phyloP scores from a whole-genome alignment of 2,329 filamentous ascomycete genomes.

The Cytospora leucostoma region DNA sequence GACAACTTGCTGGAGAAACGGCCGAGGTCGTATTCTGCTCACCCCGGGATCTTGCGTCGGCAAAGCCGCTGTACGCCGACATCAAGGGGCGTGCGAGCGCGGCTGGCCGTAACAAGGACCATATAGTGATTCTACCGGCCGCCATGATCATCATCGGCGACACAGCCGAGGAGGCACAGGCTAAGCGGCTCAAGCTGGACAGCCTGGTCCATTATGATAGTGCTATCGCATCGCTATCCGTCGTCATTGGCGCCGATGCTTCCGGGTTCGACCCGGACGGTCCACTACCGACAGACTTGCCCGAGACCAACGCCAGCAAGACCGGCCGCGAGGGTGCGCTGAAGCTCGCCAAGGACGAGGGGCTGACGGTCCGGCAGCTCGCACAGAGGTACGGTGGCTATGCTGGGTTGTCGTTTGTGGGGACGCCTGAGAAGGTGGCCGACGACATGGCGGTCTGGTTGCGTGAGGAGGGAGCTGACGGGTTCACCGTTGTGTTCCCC shows the following conservation, averaged over 20 bases:
- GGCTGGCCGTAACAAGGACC: conserved; percentile 47
- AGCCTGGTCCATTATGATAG: conserved; percentile 57
- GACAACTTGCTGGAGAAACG: conserved; percentile 54
- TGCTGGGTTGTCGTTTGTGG: conserved; percentile 52
- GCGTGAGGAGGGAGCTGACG: conserved; percentile 49
- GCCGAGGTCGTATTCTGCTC: conserved; percentile 56
- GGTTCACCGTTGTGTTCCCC: conserved; percentile 53
- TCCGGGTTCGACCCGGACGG: conserved; percentile 51
- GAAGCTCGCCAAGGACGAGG: conserved; percentile 46
- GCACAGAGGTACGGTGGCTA: conserved; percentile 53
- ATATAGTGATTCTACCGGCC: conserved; percentile 55
- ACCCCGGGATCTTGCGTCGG: conserved; percentile 46
- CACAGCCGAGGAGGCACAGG: conserved; percentile 48
- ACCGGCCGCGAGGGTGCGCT: conserved; percentile 47
- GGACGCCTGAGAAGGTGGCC: conserved; percentile 49
- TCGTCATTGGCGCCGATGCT: conserved; percentile 49
- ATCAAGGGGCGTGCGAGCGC: conserved; percentile 50
- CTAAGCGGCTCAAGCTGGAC: conserved; percentile 51
- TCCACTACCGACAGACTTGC: conserved; percentile 50
- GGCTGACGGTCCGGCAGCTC: conserved; percentile 52
- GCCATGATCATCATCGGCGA: conserved; percentile 54
- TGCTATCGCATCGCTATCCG: conserved; percentile 53
- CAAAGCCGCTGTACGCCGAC: conserved; percentile 52
- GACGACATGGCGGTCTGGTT: conserved; percentile 53
- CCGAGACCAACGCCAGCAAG: conserved; percentile 57